Evolutionary conservation across 305 asterid species (phyloP).

Genomic region (Monarda citriodora): DNA sequence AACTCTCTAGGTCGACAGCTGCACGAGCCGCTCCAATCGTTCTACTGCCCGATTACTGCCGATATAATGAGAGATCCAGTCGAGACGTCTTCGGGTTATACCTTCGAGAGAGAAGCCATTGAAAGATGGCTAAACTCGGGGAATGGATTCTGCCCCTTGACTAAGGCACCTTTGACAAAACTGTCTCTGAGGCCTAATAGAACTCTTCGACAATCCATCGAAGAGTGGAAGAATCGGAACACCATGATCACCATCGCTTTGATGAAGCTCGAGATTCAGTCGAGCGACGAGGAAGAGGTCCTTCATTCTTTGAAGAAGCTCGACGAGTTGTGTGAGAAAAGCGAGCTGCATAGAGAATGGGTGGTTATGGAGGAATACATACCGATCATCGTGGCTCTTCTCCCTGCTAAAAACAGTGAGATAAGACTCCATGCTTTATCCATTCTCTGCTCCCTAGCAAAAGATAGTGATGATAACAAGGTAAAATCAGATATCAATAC

Average conservation of each 20-base stretch:
- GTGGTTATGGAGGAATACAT: constrained; percentile 51
- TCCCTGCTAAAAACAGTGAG: constrained; percentile 26
- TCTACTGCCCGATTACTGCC: constrained; percentile 44
- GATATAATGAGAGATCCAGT: constrained; percentile 55
- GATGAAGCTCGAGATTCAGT: constrained; percentile 37
- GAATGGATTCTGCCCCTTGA: constrained; percentile 42
- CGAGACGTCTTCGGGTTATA: constrained; percentile 41
- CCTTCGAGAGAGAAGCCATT: constrained; percentile 46
- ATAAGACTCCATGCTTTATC: constrained; percentile 33
- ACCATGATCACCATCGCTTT: constrained; percentile 46
- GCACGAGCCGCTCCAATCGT: constrained; percentile 52
- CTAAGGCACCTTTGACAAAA: constrained; percentile 31
- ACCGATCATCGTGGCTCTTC: constrained; percentile 32
- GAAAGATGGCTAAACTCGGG: constrained; percentile 42
- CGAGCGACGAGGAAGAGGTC: constrained; percentile 29
- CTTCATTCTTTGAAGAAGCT: constrained; percentile 28
- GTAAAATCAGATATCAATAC: constrained; percentile 22
- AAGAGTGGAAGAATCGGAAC: constrained; percentile 54
- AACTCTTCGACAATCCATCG: constrained; percentile 47
- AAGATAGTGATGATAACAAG: constrained; percentile 46
- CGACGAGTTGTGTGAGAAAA: constrained; percentile 21
- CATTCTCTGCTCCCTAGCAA: constrained; percentile 40
- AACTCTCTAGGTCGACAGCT: constrained; percentile 40
- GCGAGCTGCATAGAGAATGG: constrained; percentile 54
- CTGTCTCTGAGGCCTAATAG: constrained; percentile 37